phyloP scores from a whole-genome alignment of 768 basidiomycete species.

The Kwoniella newhampshirensis region DNA sequence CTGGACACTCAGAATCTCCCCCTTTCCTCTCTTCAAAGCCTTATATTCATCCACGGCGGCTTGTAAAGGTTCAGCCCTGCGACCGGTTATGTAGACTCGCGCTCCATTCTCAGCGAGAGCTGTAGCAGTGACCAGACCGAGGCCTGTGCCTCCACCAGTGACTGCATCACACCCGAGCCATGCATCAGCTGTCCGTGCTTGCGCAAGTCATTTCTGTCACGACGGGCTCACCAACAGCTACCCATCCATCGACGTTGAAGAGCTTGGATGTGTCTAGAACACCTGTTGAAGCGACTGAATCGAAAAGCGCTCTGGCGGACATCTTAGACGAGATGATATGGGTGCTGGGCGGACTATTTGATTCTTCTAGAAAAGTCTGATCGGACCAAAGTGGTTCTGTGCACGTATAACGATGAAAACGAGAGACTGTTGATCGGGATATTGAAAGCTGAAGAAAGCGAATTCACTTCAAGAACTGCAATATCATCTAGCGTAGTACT shows the following conservation, averaged over 20 bases:
- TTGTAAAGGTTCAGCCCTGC: constrained; percentile 41
- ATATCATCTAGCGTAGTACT: too few relatives aligned
- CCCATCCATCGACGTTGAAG: constrained; percentile 49
- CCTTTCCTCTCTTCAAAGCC: constrained; percentile 25
- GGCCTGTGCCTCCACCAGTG: constrained; percentile 38
- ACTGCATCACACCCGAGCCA: constrained; percentile 11
- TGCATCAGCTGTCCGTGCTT: not conserved
- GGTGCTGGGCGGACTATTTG: too few relatives aligned
- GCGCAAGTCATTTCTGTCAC: not conserved
- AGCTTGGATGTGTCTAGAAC: constrained; percentile 34
- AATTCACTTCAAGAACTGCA: too few relatives aligned
- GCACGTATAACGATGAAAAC: too few relatives aligned
- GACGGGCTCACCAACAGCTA: constrained; percentile 41
- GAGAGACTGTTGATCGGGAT: too few relatives aligned
- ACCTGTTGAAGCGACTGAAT: constrained; percentile 20
- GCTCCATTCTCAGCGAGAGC: constrained; percentile 49
- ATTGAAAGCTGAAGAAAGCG: too few relatives aligned
- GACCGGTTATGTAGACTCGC: constrained; percentile 51
- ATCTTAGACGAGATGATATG: not conserved
- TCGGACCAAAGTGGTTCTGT: too few relatives aligned
- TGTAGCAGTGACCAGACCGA: constrained; percentile 35
- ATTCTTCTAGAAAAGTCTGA: too few relatives aligned
- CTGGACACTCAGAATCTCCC: constrained; percentile 38
- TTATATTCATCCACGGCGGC: constrained; percentile 33
- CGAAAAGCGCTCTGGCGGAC: constrained; percentile 18